Evolutionary conservation across 2,329 filamentous ascomycete species (phyloP).

Genomic region (Colletotrichum limetticola): DNA sequence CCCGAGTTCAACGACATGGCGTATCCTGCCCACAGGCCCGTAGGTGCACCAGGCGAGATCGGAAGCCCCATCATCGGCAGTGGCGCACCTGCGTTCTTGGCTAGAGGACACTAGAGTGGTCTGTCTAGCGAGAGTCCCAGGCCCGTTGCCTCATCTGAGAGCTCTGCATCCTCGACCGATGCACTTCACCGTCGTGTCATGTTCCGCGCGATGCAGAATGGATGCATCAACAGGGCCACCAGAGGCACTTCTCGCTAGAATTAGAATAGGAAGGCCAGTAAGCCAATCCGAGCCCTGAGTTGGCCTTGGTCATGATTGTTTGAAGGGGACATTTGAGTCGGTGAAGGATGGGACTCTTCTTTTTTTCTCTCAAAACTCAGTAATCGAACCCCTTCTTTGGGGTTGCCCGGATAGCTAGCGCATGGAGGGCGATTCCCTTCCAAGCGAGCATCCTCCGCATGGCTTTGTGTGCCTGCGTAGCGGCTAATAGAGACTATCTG

Average conservation of each 20-base stretch:
- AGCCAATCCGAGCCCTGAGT: background rate
- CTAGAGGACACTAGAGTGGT: slow-evolving; percentile 31
- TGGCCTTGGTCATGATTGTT: background rate
- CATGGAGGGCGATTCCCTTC: background rate
- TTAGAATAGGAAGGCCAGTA: background rate
- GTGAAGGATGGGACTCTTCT: background rate
- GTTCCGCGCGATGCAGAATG: slow-evolving; percentile 21
- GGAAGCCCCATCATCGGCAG: slow-evolving; percentile 70
- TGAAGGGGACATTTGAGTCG: background rate
- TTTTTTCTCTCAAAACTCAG: background rate
- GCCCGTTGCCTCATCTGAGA: background rate
- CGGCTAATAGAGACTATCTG: slow-evolving; percentile 27
- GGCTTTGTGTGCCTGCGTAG: background rate
- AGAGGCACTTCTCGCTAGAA: background rate
- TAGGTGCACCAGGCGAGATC: slow-evolving; percentile 74
- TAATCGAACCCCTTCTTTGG: background rate
- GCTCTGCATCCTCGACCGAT: background rate
- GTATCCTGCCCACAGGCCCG: slow-evolving; percentile 53
- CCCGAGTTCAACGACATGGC: slow-evolving; percentile 56
- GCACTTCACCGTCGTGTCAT: background rate
- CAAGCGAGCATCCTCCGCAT: background rate
- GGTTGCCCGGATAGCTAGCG: slow-evolving; percentile 1
- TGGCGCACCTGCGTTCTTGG: slow-evolving; percentile 42
- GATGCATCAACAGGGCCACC: slow-evolving; percentile 1
- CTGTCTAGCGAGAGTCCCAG: slow-evolving; percentile 1